Evolutionary conservation across 1,139 yeast genomes (phyloP), one percentile per base, ranked within the genome.

Genomic region (Kurtzmaniella natalensis): DNA sequence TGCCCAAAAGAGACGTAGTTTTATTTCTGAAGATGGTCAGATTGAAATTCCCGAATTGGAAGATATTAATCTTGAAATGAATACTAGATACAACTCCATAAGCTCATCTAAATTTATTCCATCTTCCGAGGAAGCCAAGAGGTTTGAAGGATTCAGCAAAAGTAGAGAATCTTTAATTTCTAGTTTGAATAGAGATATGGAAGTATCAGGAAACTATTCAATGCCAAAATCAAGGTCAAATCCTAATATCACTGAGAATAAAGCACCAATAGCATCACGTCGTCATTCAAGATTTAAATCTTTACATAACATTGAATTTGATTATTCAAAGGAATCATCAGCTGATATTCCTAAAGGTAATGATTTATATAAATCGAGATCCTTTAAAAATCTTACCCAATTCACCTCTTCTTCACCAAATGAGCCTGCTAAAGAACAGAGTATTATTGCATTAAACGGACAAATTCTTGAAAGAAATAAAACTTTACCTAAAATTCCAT

Each of bases 11-110:
- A 48, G 60, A 32, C 35, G 40, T 32, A 59, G 62, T 34, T 59
- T 49, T 37, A 43, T 51, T 23, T 53, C 64, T 1, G 41, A 45
- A 3, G 50, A 49, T 23, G 73, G 73, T 2, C 71, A 66, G 37
- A 69, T 69, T 22, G 71, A 66, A 38, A 69, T 69, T 17, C 74
- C 75, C 0, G 67, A 66, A 32, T 19, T 36, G n/a, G 39, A 28
- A 2, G 29, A 14, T 17, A 5, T 14, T 22, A 17, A 14, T n/a
- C 18, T 23, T 17, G 17, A 15, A 7, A 26, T 26, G 21, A 26
- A 26, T 18, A 26, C 29, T 13, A n/a, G n/a, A 13, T 26, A 17
- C 11, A 26, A 26, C 17, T 18, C 28, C n/a, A 16, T 28, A 4
- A 18, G n/a, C 4, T 11, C 13, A 5, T 27, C 35, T 4, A 16